phyloP scores from a whole-genome alignment of 345 rosid species.

The Brassica carinata region DNA sequence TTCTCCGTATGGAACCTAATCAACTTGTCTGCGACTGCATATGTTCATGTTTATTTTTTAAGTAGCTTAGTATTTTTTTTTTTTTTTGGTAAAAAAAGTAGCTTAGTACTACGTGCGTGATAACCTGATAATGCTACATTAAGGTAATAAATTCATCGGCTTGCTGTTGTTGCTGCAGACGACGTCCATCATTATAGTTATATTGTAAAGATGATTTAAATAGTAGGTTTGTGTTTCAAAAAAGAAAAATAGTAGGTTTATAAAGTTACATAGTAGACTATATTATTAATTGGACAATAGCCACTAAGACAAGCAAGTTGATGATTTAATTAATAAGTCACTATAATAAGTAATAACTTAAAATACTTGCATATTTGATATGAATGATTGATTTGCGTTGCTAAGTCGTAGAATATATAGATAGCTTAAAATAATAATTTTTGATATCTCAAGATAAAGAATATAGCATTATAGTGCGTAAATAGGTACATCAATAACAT shows the following conservation, averaged over 20 bases:
- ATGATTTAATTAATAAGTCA: slow-evolving; percentile 15
- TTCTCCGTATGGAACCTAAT: neutral
- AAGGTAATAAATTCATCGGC: neutral
- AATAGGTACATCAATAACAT: slow-evolving; percentile 6
- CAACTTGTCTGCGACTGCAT: neutral
- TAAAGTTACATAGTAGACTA: neutral
- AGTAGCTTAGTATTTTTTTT: neutral
- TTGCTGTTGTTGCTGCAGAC: neutral
- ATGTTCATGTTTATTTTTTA: neutral
- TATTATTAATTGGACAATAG: neutral
- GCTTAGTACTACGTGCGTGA: neutral
- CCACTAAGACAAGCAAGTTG: slow-evolving; percentile 27
- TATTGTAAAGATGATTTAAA: neutral
- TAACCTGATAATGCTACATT: neutral
- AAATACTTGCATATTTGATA: neutral
- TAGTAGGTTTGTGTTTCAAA: neutral
- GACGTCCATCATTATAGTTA: neutral
- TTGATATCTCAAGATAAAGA: neutral
- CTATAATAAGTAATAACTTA: slow-evolving; percentile 1
- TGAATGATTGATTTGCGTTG: neutral
- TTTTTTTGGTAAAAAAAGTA: neutral
- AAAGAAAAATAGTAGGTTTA: neutral
- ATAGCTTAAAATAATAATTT: neutral
- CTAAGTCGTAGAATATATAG: neutral
- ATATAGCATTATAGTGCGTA: slow-evolving; percentile 11